Evolutionary conservation across 75 land plant species (phyloP).

Genomic region (Picea glauca): DNA sequence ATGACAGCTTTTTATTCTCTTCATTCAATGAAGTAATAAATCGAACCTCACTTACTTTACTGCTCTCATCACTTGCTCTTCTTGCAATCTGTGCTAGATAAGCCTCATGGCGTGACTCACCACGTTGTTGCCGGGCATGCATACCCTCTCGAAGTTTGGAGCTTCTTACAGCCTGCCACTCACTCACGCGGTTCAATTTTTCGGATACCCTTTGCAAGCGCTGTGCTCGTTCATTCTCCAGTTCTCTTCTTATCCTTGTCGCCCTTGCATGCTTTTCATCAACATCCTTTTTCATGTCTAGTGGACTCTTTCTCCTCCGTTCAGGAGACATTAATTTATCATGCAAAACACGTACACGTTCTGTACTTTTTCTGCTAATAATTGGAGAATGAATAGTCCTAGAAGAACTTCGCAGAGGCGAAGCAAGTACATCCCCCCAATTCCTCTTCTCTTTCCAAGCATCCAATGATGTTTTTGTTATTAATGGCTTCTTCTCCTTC

Average conservation of each 20-base stretch:
- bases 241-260: constrained; percentile 70
- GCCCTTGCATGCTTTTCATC: constrained; percentile 96
- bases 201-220: constrained; percentile 81
- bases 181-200: constrained; percentile 87
- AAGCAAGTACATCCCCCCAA: constrained; percentile 91
- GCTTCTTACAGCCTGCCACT: constrained; percentile 89
- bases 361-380: constrained; percentile 64
- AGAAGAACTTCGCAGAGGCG: constrained; percentile 56
- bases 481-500: constrained; percentile 47
- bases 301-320: constrained; percentile 73
- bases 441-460: constrained; percentile 99
- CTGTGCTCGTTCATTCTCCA: constrained; percentile 91
- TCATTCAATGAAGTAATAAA: constrained; percentile 96
- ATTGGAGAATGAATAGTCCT: constrained; percentile 66
- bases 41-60: constrained; percentile 92
- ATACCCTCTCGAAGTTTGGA: constrained; percentile 76
- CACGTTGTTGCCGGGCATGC: constrained; percentile 88
- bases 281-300: constrained; percentile 81
- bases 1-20: constrained; percentile 81
- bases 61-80: constrained; percentile 96
- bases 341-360: constrained; percentile 73
- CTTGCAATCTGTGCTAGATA: constrained; percentile 85
- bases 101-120: constrained; percentile 93
- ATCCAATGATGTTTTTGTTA: constrained; percentile 57
- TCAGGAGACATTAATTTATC: constrained; percentile 97